These are phyloP conservation scores for Hypomontagnella submonticulosa DNA, from an alignment of 495 filamentous ascomycete species.

Conservation along the genomic window DNA sequence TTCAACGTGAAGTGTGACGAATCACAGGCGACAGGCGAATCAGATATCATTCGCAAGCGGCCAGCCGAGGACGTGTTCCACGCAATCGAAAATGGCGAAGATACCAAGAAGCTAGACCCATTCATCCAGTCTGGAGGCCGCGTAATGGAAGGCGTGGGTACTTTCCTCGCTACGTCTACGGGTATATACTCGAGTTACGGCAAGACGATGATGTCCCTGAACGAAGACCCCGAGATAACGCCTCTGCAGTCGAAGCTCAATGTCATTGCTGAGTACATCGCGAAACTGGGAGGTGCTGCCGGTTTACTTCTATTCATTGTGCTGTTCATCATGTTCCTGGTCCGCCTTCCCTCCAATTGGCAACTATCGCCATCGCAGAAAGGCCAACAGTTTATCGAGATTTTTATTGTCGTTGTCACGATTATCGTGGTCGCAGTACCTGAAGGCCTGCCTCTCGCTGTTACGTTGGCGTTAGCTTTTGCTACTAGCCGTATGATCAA, in stretches of 20 bases:
- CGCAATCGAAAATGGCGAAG: conserved; percentile 80
- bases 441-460: conserved; percentile 90
- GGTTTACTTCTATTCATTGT: conserved; percentile 88
- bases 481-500: conserved; percentile 95
- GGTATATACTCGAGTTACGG: conserved; percentile 91
- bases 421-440: conserved; percentile 96
- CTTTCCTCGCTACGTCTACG: conserved; percentile 85
- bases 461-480: conserved; percentile 92
- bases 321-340: conserved; percentile 91
- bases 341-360: conserved; percentile 63
- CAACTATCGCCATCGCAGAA: conserved; percentile 74
- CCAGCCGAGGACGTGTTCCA: conserved; percentile 80
- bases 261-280: conserved; percentile 89
- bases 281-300: conserved; percentile 87
- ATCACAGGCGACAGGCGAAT: conserved; percentile 86
- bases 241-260: conserved; percentile 96
- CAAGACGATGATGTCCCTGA: conserved; percentile 92
- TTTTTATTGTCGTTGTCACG: conserved; percentile 95
- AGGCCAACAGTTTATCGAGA: conserved; percentile 86
- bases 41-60: conserved; percentile 79
- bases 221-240: conserved; percentile 89
- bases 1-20: conserved; percentile 84
- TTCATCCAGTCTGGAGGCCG: conserved; percentile 94
- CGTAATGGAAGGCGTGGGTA: conserved; percentile 90
- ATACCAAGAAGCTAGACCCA: conserved; percentile 85